Base-by-base conservation (phyloP, 139 green algal genomes). In the Coelastrella sp. region DNA sequence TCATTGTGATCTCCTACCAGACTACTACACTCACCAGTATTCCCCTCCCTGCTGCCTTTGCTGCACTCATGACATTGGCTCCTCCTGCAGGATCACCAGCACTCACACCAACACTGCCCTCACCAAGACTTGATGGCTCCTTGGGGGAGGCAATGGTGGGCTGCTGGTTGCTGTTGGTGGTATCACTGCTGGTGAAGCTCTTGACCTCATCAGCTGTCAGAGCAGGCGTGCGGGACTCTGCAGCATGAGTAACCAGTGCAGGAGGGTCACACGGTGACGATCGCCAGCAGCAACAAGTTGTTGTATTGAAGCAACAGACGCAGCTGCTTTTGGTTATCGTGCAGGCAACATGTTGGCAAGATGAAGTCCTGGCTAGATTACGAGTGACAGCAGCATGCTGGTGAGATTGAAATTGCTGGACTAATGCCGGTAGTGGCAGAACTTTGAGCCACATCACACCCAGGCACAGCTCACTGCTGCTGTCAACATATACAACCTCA, bases 31-130 rank as follows among this genome's bases (percentile, higher is more conserved):
- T 63, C 43, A 45, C 17, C 41, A 63, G 66, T 11, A 23, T 2
- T 13, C 71, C 62, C 32, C 34, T 17, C 7, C 68, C 40, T 59
- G 68, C 21, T 74, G 41, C 48, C 45, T 50, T 50, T 40, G 75
- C 75, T 34, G 75, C 75, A 27, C 51, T 37, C 75, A 82, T 53
- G 2, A 82, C 38, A 59, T 82, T 82, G 34, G 75, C 75, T 27
- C 75, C 75, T 0, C 51, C 75, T 19, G 53, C 53, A 25, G 75
- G 75, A 45, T 82, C 75, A 0, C 75, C 75, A 7, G 53, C 75
- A 69, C 50, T 27, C 23, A 82, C 75, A 5, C 73, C 73, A 15
- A 81, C 73, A 40, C 17, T 34, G 48, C 73, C 50, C 23, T 68
- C 73, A 38, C 75, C 75, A 34, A 71, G 50, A 2, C 25, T 53